Evolutionary conservation across 495 filamentous ascomycete genomes (phyloP).

Genomic region (Aspergillus carlsbadensis): DNA sequence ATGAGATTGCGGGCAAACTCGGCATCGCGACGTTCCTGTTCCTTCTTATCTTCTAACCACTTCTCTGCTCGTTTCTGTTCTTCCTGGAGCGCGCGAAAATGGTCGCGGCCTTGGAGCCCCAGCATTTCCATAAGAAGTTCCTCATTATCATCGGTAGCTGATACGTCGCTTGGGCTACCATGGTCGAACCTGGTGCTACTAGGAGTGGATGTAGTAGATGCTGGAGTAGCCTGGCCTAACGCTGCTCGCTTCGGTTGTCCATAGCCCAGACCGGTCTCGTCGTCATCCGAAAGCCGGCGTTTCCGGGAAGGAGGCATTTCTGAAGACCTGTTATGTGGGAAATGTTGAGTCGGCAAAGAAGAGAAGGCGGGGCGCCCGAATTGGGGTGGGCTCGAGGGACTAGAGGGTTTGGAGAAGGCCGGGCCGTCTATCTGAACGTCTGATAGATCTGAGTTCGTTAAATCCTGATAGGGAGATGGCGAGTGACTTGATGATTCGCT

Average conservation of each 20-base stretch:
- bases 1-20: slow-evolving; percentile 47
- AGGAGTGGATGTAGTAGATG: not conserved
- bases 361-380: slow-evolving; percentile 5
- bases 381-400: slow-evolving; percentile 1
- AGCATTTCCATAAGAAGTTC: slow-evolving; percentile 22
- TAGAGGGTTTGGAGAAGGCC: not conserved
- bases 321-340: not conserved
- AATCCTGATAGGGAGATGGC: not conserved
- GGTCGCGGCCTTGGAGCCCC: slow-evolving; percentile 28
- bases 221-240: not conserved
- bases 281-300: slow-evolving; percentile 12
- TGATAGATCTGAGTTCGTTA: not conserved
- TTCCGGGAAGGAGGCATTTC: slow-evolving; percentile 12
- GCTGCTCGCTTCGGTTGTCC: not conserved
- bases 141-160: slow-evolving; percentile 7
- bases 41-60: slow-evolving; percentile 28
- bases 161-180: not conserved
- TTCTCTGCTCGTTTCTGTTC: slow-evolving; percentile 40
- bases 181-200: not conserved
- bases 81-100: slow-evolving; percentile 32
- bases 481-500: not conserved
- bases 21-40: slow-evolving; percentile 47
- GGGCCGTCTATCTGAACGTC: slow-evolving; percentile 20
- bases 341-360: slow-evolving; percentile 4
- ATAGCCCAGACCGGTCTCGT: not conserved